Percentiles rank a stretch among this genome's conserved stretches.
phyloP scores from a whole-genome alignment of 1,139 yeast species.

The Scheffersomyces titani region DNA sequence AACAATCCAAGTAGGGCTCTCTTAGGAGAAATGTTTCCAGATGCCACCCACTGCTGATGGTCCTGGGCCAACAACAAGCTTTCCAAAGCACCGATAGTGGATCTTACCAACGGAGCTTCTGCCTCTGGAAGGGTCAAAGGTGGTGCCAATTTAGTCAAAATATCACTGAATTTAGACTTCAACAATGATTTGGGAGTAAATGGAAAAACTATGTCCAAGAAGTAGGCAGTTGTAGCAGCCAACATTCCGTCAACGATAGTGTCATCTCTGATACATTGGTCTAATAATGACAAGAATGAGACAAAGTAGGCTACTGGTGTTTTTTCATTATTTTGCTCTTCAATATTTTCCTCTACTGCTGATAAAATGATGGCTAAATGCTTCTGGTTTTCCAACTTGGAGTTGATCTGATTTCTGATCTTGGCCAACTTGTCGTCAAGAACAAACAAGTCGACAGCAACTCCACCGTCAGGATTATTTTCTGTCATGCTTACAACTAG shows the following conservation, averaged over 20 bases:
- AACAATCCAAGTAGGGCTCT: slow-evolving; percentile 81
- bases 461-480: slow-evolving; percentile 50
- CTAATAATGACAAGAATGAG: slow-evolving; percentile 78
- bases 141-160: slow-evolving; percentile 78
- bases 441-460: slow-evolving; percentile 39
- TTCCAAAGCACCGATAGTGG: slow-evolving; percentile 86
- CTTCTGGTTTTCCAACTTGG: slow-evolving; percentile 83
- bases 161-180: slow-evolving; percentile 72
- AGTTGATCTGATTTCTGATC: slow-evolving; percentile 67
- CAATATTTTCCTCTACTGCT: slow-evolving; percentile 88
- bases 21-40: slow-evolving; percentile 66
- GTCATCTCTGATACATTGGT: slow-evolving; percentile 65
- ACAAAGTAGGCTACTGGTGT: slow-evolving; percentile 78
- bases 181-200: slow-evolving; percentile 69
- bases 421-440: slow-evolving; percentile 69
- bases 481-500: slow-evolving; percentile 18
- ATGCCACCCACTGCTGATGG: slow-evolving; percentile 64
- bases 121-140: slow-evolving; percentile 68
- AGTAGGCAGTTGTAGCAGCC: slow-evolving; percentile 77
- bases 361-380: slow-evolving; percentile 69
- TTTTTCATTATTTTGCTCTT: slow-evolving; percentile 64
- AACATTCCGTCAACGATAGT: slow-evolving; percentile 57
- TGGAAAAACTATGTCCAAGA: slow-evolving; percentile 79
- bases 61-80: slow-evolving; percentile 80
- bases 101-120: slow-evolving; percentile 82